phyloP scores from a whole-genome alignment of 2,329 filamentous ascomycete genomes.

The Penicillium brevicompactum region DNA sequence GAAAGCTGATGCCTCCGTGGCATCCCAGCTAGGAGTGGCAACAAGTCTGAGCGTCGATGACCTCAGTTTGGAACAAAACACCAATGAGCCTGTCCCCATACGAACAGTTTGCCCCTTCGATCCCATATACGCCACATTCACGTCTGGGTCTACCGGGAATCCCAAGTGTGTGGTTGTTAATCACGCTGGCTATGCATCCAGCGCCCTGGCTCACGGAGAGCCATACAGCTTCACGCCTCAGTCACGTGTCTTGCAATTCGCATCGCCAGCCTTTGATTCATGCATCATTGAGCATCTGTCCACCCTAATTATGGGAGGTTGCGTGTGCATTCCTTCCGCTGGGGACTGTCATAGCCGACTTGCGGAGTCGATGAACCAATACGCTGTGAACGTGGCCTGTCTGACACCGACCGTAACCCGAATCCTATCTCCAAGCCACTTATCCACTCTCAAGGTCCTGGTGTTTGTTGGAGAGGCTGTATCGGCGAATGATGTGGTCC shows the following conservation, averaged over 20 bases:
- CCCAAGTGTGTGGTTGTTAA: slow-evolving; percentile 8
- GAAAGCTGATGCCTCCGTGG: not conserved
- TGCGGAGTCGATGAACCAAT: slow-evolving; percentile 46
- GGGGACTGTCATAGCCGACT: slow-evolving; percentile 40
- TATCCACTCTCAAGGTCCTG: slow-evolving; percentile 19
- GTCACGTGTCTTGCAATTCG: slow-evolving; percentile 11
- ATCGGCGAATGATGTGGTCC: slow-evolving; percentile 26
- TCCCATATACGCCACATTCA: slow-evolving; percentile 57
- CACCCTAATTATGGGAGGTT: slow-evolving; percentile 17
- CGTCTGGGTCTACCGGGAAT: slow-evolving; percentile 46
- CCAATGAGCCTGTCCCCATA: too few relatives aligned
- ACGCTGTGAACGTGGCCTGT: slow-evolving; percentile 25
- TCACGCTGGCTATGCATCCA: slow-evolving; percentile 10
- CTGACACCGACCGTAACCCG: not conserved
- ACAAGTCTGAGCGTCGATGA: too few relatives aligned
- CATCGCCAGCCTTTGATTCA: slow-evolving; percentile 8
- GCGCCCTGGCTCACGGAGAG: slow-evolving; percentile 7
- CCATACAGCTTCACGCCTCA: slow-evolving; percentile 12
- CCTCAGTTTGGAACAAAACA: too few relatives aligned
- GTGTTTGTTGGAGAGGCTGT: slow-evolving; percentile 27
- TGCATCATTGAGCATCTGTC: slow-evolving; percentile 13
- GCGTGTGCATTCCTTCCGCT: slow-evolving; percentile 16
- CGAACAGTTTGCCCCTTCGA: slow-evolving; percentile 31
- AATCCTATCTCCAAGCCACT: not conserved
- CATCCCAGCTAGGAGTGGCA: too few relatives aligned